Percentiles rank a stretch among this genome's conserved stretches.
Evolutionary conservation across 2,329 filamentous ascomycete species (phyloP).

Genomic region (Aspergillus sp.): DNA sequence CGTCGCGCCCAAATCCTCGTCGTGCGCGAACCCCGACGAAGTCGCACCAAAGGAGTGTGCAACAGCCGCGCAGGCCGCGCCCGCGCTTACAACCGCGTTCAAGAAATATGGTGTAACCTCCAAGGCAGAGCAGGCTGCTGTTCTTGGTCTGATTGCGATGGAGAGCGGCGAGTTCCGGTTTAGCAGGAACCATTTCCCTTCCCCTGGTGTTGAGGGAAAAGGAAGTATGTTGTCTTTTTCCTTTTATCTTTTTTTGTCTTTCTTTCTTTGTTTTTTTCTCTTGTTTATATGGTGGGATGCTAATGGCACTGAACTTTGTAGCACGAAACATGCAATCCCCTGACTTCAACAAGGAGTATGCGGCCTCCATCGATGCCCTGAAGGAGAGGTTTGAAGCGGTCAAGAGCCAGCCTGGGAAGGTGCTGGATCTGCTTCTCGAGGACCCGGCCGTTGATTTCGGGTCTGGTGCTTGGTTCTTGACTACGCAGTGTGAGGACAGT

Average conservation of each 20-base stretch:
- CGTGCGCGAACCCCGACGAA: slow-evolving; percentile 51
- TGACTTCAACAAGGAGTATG: slow-evolving; percentile 57
- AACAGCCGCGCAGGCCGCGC: slow-evolving; percentile 62
- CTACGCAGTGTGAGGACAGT: slow-evolving; percentile 51
- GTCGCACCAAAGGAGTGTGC: slow-evolving; percentile 59
- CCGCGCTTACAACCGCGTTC: slow-evolving; percentile 58
- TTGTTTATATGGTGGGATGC: background rate
- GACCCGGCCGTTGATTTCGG: slow-evolving; percentile 55
- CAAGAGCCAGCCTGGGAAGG: slow-evolving; percentile 39
- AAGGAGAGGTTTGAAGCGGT: slow-evolving; percentile 30
- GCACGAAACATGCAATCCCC: slow-evolving; percentile 65
- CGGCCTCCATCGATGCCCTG: slow-evolving; percentile 42
- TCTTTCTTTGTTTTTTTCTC: background rate
- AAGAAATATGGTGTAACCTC: slow-evolving; percentile 55
- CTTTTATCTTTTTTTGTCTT: background rate
- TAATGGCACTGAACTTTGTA: slow-evolving; percentile 10
- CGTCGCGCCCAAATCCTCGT: slow-evolving; percentile 59
- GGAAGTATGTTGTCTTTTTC: slow-evolving; percentile 14
- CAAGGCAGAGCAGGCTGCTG: slow-evolving; percentile 64
- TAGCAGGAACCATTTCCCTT: slow-evolving; percentile 43
- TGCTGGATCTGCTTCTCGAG: slow-evolving; percentile 53
- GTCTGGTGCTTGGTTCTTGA: slow-evolving; percentile 62
- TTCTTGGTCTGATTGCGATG: slow-evolving; percentile 69
- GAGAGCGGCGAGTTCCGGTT: slow-evolving; percentile 70
- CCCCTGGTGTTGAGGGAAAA: slow-evolving; percentile 13